phyloP scores from a whole-genome alignment of 164 flowering plant species.

The Aristolochia californica region DNA sequence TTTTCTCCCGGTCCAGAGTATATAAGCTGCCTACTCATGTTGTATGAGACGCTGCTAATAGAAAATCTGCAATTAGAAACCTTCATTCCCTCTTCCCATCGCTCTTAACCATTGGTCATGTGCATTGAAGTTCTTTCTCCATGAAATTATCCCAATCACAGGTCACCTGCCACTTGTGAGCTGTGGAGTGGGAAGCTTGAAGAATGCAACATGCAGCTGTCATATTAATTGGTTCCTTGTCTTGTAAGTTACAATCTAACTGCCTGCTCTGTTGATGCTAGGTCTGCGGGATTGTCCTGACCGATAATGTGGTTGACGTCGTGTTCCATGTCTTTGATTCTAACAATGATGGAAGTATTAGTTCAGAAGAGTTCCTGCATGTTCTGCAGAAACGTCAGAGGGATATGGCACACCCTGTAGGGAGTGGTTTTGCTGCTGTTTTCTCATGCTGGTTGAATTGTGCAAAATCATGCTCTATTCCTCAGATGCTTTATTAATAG shows the following conservation, averaged over 20 bases:
- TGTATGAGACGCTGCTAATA: no score
- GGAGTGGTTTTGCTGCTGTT: slow-evolving; percentile 40
- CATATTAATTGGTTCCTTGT: no score
- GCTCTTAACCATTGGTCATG: no score
- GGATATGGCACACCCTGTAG: slow-evolving; percentile 42
- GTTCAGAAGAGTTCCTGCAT: slow-evolving; percentile 64
- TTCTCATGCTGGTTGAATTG: slow-evolving; percentile 46
- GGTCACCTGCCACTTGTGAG: no score
- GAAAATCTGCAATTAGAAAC: no score
- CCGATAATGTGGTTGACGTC: slow-evolving; percentile 53
- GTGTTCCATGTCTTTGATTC: slow-evolving; percentile 74
- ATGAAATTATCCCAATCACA: no score
- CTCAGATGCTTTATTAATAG: slow-evolving; percentile 16
- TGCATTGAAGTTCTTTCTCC: no score
- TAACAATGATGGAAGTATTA: slow-evolving; percentile 63
- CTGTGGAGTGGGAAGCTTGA: neutral
- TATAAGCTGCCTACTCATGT: no score
- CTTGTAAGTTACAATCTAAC: no score
- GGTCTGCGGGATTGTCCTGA: slow-evolving; percentile 74
- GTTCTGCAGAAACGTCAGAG: slow-evolving; percentile 60
- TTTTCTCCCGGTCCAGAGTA: neutral
- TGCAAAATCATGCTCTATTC: slow-evolving; percentile 20
- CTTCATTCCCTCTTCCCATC: no score
- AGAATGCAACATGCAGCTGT: neutral
- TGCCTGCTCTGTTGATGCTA: slow-evolving; percentile 10